A percentile compares a stretch with the other conserved stretches of the same genome.
Conservation (phyloP, 1,139 yeast genomes). For the Hansenula sp. region DNA sequence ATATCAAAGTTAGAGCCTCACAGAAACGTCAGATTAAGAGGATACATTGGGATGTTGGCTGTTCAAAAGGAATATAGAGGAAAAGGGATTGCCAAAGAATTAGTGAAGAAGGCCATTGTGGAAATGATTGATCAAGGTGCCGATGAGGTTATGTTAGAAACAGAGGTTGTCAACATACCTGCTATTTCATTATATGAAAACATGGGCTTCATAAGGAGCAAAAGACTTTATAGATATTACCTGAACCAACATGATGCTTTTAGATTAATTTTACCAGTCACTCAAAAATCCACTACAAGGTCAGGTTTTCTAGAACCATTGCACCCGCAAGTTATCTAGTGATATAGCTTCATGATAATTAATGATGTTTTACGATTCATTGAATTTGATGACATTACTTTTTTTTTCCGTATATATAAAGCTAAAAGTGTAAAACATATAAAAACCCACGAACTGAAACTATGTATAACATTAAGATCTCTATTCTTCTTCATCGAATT, state of each 20-base stretch:
- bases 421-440: background rate
- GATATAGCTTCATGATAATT: background rate
- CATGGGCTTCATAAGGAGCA: constrained; percentile 80
- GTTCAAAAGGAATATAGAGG: constrained; percentile 72
- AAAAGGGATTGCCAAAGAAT: constrained; percentile 70
- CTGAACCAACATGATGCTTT: constrained; percentile 91
- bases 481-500: constrained; percentile 86
- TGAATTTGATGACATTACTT: background rate
- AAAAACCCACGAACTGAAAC: constrained; percentile 5
- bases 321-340: background rate
- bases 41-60: constrained; percentile 95
- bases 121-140: constrained; percentile 60
- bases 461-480: background rate
- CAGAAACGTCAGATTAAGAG: constrained; percentile 65
- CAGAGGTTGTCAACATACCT: constrained; percentile 78
- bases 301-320: constrained; percentile 32
- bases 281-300: constrained; percentile 43
- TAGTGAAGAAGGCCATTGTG: constrained; percentile 63
- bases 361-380: background rate
- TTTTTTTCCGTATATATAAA: background rate
- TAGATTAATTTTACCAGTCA: constrained; percentile 67
- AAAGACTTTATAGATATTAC: constrained; percentile 82
- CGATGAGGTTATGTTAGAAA: constrained; percentile 88
- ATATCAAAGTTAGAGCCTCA: constrained; percentile 85
- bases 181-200: constrained; percentile 81